phyloP scores from a whole-genome alignment of 1,139 yeast genomes.

The Debaryomyces sp. region DNA sequence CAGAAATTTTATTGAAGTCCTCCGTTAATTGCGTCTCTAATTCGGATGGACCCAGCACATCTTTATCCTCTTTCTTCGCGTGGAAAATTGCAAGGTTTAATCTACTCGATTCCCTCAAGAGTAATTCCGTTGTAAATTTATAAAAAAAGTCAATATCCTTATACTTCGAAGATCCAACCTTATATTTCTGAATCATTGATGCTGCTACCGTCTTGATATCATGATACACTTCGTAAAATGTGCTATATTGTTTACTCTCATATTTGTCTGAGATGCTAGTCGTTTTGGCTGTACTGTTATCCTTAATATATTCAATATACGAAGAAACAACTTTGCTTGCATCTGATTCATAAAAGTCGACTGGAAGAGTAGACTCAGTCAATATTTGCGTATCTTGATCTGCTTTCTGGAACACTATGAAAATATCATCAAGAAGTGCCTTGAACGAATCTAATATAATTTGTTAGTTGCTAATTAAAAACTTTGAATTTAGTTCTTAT shows the following conservation, averaged over 20 bases:
- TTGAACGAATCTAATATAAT: conserved; percentile 7
- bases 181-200: conserved; percentile 46
- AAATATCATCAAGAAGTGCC: conserved; percentile 18
- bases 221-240: conserved; percentile 63
- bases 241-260: conserved; percentile 34
- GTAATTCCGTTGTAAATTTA: conserved; percentile 67
- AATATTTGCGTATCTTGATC: conserved; percentile 39
- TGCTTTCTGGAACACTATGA: conserved; percentile 33
- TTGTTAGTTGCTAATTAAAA: not conserved
- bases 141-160: conserved; percentile 66
- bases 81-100: conserved; percentile 31
- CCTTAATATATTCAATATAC: conserved; percentile 36
- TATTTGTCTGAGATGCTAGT: conserved; percentile 27
- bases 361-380: conserved; percentile 42
- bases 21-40: conserved; percentile 37
- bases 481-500: not conserved
- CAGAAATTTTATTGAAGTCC: conserved; percentile 70
- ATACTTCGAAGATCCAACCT: conserved; percentile 62
- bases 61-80: conserved; percentile 14
- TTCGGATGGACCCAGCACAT: conserved; percentile 23
- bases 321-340: conserved; percentile 47
- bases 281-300: conserved; percentile 19
- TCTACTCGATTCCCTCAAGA: conserved; percentile 70
- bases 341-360: conserved; percentile 47
- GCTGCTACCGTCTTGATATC: conserved; percentile 72